phyloP scores from a whole-genome alignment of 1,139 yeast genomes.

The Pichia sp. region DNA sequence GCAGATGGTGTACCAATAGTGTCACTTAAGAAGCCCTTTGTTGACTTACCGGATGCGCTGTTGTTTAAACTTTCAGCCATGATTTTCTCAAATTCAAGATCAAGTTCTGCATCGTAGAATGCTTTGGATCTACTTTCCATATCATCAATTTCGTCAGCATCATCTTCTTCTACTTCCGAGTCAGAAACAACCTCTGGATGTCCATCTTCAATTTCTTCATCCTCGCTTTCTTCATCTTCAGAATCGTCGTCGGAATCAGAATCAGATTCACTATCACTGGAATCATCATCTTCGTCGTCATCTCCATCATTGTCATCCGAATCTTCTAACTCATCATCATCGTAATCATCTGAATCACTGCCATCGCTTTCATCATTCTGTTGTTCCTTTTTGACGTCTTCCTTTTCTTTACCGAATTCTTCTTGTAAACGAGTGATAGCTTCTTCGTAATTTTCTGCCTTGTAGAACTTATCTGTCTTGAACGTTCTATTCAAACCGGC shows the following conservation, averaged over 20 bases:
- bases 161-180: slow-evolving; percentile 7
- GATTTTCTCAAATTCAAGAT: slow-evolving; percentile 50
- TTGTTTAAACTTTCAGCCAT: slow-evolving; percentile 41
- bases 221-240: slow-evolving; percentile 21
- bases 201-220: slow-evolving; percentile 11
- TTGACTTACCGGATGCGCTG: neutral
- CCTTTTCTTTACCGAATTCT: neutral
- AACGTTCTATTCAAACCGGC: slow-evolving; percentile 26
- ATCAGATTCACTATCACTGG: slow-evolving; percentile 4
- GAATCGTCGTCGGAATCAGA: slow-evolving; percentile 14
- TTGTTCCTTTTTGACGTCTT: neutral
- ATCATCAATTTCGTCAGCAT: slow-evolving; percentile 16
- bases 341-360: slow-evolving; percentile 6
- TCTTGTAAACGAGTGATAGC: slow-evolving; percentile 41
- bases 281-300: slow-evolving; percentile 17
- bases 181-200: slow-evolving; percentile 10
- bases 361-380: slow-evolving; percentile 6
- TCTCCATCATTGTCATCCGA: slow-evolving; percentile 21
- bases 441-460: slow-evolving; percentile 42
- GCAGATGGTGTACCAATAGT: slow-evolving; percentile 15
- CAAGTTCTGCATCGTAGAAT: slow-evolving; percentile 29
- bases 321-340: slow-evolving; percentile 5
- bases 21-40: slow-evolving; percentile 25
- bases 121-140: slow-evolving; percentile 22
- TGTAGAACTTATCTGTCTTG: slow-evolving; percentile 33